Evolutionary conservation across 192 early-diverging fungal species (phyloP), one percentile per base, ranked within the genome.

Genomic region (Rhizoclosmatium globosum): DNA sequence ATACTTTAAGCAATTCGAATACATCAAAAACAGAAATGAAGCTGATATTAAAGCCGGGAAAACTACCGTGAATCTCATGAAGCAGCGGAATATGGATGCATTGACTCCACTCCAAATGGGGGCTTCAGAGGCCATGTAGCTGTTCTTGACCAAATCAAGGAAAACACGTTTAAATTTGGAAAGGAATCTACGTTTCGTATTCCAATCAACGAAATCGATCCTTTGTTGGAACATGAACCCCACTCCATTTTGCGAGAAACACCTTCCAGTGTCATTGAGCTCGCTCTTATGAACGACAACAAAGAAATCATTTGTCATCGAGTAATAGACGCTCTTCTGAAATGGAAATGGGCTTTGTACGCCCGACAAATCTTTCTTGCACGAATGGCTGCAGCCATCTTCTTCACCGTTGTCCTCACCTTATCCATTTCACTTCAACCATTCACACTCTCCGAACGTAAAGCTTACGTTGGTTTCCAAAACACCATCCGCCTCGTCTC

Each of bases 271-370:
- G 74, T 39, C 13, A 43, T 79, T 19, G 69, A 72, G 41, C 65
- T 76, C 41, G 72, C 79, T 2, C 42, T 81, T 9, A 45, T 59
- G 60, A 82, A 67, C 43, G 13, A 82, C 44, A 69, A 82, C 48
- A 79, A 64, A 42, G 57, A 53, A n/a, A 44, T 76, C 31, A 69
- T 81, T 57, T 64, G 13, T 13, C 71, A 70, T 47, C 70, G 77
- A 11, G n/a, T 82, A 38, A 59, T 82, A 19, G 56, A 66, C 38
- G 21, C 43, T 11, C 64, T 82, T 15, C 42, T 82, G 9, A 64
- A 71, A 47, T 81, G 68, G 48, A 82, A 82, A 45, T 82, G 81
- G 81, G 46, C 21, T 15, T 57, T 82, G 4, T 82, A 82, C 64
- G 81, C 69, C 13, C 59, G 67, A 9, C 6, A n/a, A 23, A 75